Percentiles rank a stretch among this genome's conserved stretches.
Conservation (phyloP, 2,329 filamentous ascomycete species). For the Purpureocillium takamizusanense region DNA sequence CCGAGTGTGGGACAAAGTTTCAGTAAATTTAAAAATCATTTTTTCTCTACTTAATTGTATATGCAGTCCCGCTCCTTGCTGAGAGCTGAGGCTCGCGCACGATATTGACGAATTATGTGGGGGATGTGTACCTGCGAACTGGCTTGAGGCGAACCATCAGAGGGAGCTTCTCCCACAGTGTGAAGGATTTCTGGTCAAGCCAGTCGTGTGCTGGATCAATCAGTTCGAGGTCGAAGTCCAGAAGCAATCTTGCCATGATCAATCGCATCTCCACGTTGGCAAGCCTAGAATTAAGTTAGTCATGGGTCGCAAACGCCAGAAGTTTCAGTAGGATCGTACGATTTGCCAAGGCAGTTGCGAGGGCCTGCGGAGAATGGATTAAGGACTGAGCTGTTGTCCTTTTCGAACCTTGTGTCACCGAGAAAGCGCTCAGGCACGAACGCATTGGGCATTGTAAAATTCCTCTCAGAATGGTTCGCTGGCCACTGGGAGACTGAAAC, state of each 20-base stretch:
- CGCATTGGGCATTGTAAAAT: slow-evolving; percentile 31
- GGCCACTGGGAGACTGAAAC: slow-evolving; percentile 22
- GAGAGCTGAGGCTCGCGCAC: no score
- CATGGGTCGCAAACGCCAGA: background rate
- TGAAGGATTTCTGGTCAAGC: slow-evolving; percentile 7
- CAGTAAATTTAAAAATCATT: background rate
- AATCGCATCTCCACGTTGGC: slow-evolving; percentile 41
- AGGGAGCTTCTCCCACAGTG: slow-evolving; percentile 6
- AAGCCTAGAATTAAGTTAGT: slow-evolving; percentile 16
- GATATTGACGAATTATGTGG: no score
- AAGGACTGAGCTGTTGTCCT: slow-evolving; percentile 28
- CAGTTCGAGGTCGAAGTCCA: slow-evolving; percentile 35
- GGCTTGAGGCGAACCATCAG: slow-evolving; percentile 1
- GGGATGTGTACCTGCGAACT: background rate
- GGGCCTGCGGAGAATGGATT: slow-evolving; percentile 38
- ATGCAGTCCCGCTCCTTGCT: no score
- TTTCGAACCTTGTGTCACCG: slow-evolving; percentile 20
- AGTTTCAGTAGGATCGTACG: slow-evolving; percentile 21
- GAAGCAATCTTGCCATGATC: slow-evolving; percentile 35
- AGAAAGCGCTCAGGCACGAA: slow-evolving; percentile 40
- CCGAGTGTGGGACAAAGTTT: no score
- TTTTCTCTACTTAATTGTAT: background rate
- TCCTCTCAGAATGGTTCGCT: slow-evolving; percentile 26
- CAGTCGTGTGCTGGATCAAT: slow-evolving; percentile 8
- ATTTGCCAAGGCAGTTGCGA: slow-evolving; percentile 38